Conservation (phyloP, 2,329 filamentous ascomycete genomes). For the Aspergillus intermedius region DNA sequence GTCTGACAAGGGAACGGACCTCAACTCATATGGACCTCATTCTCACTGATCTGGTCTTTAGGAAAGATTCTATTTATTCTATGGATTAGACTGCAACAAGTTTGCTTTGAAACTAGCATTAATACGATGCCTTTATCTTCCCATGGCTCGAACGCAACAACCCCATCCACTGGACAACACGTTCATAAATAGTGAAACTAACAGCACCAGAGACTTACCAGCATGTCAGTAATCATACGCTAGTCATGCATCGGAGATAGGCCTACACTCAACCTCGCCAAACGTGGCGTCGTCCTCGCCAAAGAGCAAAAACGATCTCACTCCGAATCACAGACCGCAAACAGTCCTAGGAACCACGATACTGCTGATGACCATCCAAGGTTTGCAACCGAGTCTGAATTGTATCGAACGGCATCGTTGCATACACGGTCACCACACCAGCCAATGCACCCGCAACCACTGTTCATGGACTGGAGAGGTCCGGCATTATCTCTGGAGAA, state of each 20-base stretch:
- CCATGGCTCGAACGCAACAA: no score
- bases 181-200: constrained; percentile 12
- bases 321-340: constrained; percentile 26
- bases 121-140: no score
- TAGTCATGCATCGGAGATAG: no score
- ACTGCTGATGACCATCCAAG: constrained; percentile 45
- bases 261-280: constrained; percentile 12
- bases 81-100: no score
- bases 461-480: constrained; percentile 38
- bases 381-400: constrained; percentile 42
- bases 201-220: constrained; percentile 10
- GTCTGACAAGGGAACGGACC: no score
- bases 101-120: no score
- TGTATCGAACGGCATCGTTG: constrained; percentile 40
- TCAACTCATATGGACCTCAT: no score
- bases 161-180: constrained; percentile 7
- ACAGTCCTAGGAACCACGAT: constrained; percentile 34
- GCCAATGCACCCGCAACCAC: constrained; percentile 56
- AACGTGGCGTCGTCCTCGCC: constrained; percentile 50
- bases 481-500: no score
- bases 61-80: no score
- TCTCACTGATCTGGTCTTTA: no score
- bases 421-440: constrained; percentile 43
- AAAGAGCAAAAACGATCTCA: constrained; percentile 54
- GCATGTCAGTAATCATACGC: neutral